Evolutionary conservation across 257 asterid species (phyloP), one percentile per base, ranked within the genome.

Genomic region (Solanum bukasovii): DNA sequence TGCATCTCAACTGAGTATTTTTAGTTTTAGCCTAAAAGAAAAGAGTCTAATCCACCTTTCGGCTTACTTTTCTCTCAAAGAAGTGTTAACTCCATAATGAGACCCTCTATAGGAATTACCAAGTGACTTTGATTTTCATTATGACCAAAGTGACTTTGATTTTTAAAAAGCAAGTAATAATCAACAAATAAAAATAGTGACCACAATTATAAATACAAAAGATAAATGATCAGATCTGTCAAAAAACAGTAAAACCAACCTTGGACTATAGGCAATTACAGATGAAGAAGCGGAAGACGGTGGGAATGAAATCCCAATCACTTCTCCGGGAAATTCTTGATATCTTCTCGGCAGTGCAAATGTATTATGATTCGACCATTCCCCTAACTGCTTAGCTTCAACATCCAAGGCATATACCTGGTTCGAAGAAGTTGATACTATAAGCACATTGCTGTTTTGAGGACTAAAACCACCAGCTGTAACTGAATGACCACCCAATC

Each of bases 321-420:
- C 99, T 92, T 95, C 99, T 84, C 99, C 99, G 63, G 99, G 99
- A 93, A 97, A 96, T 89, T 97, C 99, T 90, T 94, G 99, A 87
- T 93, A 97, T 89, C 96, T 93, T 91, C 92, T 94, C 14, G 99
- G 99, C 88, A 97, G 92, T 73, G 95, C 91, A 91, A 91, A 94
- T 3, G 99, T 94, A 81, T 96, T 92, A 42, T 85, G 90, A 93
- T 79, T 92, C 79, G 99, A 97, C 99, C 99, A 97, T 87, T 96
- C 98, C 52, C 99, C 98, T 91, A 97, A 87, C 89, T 95, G 94
- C 88, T 97, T 96, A 81, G 99, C 96, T 89, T 97, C 99, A 89
- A 97, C 99, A 89, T 97, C 99, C 31, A 97, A 91, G 52, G 97
- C 98, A 93, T 94, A 97, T 61, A 96, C 98, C 87, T 94, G 97